Conservation (phyloP, 2,329 filamentous ascomycete genomes). For the Chaetomiaceae sp. region DNA sequence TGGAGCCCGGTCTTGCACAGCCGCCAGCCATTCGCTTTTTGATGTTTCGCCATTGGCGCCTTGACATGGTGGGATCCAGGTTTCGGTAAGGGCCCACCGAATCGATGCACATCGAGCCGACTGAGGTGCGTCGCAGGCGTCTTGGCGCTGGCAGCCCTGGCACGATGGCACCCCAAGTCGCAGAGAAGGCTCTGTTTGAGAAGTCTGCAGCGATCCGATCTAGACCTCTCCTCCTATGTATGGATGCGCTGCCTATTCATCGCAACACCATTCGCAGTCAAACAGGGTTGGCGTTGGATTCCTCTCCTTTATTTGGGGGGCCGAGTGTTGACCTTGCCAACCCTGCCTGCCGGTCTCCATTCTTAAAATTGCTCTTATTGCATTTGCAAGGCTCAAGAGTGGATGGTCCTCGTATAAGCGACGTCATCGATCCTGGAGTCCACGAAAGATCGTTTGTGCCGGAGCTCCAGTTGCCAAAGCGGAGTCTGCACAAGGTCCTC, state of each 20-base stretch:
- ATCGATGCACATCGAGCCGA: neutral
- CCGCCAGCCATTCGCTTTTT: conserved; percentile 18
- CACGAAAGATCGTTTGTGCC: neutral
- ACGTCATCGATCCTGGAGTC: conserved; percentile 1
- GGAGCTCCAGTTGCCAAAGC: neutral
- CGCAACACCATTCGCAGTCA: too few relatives aligned
- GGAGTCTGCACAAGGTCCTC: neutral
- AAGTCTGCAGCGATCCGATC: neutral
- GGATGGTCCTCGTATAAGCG: conserved; percentile 9
- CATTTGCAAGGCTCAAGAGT: neutral
- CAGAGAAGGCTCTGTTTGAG: neutral
- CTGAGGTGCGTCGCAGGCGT: neutral
- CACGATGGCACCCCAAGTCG: neutral
- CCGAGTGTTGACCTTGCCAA: neutral
- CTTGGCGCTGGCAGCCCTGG: neutral
- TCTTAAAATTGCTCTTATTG: neutral
- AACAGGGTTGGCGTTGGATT: neutral
- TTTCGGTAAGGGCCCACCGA: neutral
- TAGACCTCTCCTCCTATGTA: too few relatives aligned
- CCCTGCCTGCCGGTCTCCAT: neutral
- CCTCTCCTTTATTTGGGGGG: neutral
- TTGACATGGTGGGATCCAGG: neutral
- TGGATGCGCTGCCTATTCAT: too few relatives aligned
- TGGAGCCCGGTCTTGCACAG: conserved; percentile 13
- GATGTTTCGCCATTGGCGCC: conserved; percentile 11